Conservation (phyloP, 2,329 filamentous ascomycete species). For the Colletotrichum nymphaeae region DNA sequence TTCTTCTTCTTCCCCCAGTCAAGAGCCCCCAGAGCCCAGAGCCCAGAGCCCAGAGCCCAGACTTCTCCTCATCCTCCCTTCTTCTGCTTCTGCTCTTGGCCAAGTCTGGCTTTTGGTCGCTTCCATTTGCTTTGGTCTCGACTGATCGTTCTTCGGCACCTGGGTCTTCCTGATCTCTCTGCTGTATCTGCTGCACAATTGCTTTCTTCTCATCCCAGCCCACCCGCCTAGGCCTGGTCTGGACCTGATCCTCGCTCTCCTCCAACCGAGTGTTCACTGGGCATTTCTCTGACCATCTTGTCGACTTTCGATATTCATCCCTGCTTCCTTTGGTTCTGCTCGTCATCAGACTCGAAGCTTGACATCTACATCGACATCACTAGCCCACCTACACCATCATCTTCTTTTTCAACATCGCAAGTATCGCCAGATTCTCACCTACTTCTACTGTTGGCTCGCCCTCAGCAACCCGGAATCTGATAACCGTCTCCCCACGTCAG, state of each 20-base stretch:
- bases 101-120: background rate
- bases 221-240: background rate
- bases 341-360: background rate
- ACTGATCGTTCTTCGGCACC: background rate
- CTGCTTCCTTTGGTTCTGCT: background rate
- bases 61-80: background rate
- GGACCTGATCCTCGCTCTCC: background rate
- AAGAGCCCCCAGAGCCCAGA: too few relatives aligned
- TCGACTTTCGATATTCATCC: background rate
- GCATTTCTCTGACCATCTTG: background rate
- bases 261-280: background rate
- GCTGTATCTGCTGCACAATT: background rate
- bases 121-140: conserved; percentile 1
- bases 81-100: background rate
- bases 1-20: too few relatives aligned
- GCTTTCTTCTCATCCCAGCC: conserved; percentile 2
- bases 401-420: background rate
- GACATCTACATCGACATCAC: background rate
- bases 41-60: too few relatives aligned
- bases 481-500: conserved; percentile 17
- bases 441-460: background rate
- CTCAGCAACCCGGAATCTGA: conserved; percentile 14
- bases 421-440: background rate
- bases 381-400: background rate
- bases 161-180: background rate